Evolutionary conservation across 148 eudicot genomes (phyloP), one percentile per base, ranked within the genome.

Genomic region (Beta vulgaris): DNA sequence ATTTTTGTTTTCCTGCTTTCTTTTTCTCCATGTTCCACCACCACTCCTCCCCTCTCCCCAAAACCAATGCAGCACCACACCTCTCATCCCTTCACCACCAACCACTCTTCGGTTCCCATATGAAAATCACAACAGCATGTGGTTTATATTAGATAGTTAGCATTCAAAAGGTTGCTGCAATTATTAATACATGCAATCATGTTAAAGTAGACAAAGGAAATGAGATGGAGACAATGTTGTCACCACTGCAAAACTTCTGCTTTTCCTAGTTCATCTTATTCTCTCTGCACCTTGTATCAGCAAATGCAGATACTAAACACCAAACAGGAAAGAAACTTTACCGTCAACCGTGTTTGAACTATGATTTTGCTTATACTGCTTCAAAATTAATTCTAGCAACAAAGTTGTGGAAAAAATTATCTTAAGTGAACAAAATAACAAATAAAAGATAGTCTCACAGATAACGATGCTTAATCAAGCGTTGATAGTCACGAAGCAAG

Each of bases 401-500:
- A 72, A 64, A 49, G 43, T 66, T 59, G 42, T 42, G n/a, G 18
- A 60, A 49, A 67, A 43, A 29, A 11, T 46, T 4, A 36, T 35
- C 57, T 46, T 14, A 32, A 32, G 32, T 21, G 34, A 72, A 23
- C 64, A 51, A 49, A 32, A 11, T n/a, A 67, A 62, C 8, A 73
- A 55, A 44, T 21, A 34, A 43, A 57, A 59, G 59, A 21, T 40
- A 68, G 49, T 73, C 98, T 88, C 86, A 95, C 99, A 73, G 39
- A 69, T 82, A 74, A 78, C 78, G 87, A 68, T 75, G 89, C 48
- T 81, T 86, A 74, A 95, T 69, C 73, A 90, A 81, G 44, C 99
- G 94, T 69, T 95, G 96, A 80, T 95, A 95, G 81, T 95, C 99
- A 76, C 87, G 92, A 54, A 95, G 97, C 82, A 95, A 88, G 69